phyloP scores from a whole-genome alignment of 495 filamentous ascomycete genomes.

The Podospora tetraspora region DNA sequence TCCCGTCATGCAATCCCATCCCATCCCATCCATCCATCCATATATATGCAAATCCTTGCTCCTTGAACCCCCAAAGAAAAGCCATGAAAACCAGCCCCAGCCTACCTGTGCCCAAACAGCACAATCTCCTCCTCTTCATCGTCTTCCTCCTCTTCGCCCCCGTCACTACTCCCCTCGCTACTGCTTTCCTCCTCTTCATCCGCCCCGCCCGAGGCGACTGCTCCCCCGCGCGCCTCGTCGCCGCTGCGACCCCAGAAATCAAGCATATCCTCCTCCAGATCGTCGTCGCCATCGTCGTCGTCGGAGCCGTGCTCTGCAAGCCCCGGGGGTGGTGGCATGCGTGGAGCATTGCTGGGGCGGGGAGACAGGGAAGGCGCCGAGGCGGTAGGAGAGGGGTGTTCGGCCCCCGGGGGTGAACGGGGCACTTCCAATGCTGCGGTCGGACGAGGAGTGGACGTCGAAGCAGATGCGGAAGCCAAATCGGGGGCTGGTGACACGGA shows the following conservation, averaged over 20 bases:
- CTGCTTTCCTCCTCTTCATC: constrained; percentile 33
- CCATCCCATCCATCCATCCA: not conserved
- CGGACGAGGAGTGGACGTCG: not conserved
- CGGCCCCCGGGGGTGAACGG: not conserved
- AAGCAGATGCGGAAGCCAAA: not conserved
- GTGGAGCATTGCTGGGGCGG: not conserved
- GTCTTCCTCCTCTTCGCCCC: constrained; percentile 38
- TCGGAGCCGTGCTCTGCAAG: not conserved
- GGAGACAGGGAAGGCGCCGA: not conserved
- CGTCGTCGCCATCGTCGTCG: constrained; percentile 34
- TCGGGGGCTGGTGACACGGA: not conserved
- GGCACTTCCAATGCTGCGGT: not conserved
- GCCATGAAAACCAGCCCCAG: not conserved
- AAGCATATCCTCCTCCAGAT: constrained; percentile 50
- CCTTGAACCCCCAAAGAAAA: not conserved
- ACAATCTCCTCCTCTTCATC: constrained; percentile 59
- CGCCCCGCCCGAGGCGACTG: not conserved
- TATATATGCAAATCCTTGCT: not conserved
- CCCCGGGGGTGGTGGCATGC: not conserved
- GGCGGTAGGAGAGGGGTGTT: not conserved
- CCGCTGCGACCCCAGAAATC: constrained; percentile 55
- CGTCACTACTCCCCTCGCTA: constrained; percentile 34
- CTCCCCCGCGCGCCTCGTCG: not conserved
- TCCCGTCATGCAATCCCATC: not conserved
- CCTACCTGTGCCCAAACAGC: constrained; percentile 63